These are phyloP conservation scores for Begonia masoniana DNA, from an alignment of 306 rosid genomes.

Conservation along the genomic window DNA sequence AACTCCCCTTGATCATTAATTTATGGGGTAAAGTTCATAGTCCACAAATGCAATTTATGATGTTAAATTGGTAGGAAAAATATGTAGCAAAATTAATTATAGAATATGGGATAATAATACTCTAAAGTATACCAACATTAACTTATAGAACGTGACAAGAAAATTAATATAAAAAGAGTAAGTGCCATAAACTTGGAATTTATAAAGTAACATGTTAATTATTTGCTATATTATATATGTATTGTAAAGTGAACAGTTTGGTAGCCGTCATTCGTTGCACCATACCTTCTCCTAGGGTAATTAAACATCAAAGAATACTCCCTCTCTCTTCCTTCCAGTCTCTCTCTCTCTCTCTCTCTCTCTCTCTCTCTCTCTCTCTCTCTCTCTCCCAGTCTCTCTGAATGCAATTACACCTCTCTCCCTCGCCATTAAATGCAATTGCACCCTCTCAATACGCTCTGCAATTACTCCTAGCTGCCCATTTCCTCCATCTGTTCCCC, in stretches of 20 bases:
- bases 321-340: constrained; percentile 5
- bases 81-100: no score
- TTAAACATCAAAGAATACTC: constrained; percentile 14
- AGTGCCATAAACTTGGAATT: not conserved
- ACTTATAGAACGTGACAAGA: no score
- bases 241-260: constrained; percentile 15
- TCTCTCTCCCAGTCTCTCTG: constrained; percentile 10
- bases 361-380: constrained; percentile 16
- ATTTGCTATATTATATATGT: no score
- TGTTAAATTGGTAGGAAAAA: no score
- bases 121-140: no score
- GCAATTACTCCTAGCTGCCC: constrained; percentile 82
- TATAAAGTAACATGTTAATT: not conserved
- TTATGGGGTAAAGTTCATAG: no score
- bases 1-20: no score
- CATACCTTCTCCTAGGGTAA: constrained; percentile 16
- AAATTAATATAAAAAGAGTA: no score
- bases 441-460: constrained; percentile 98
- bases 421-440: constrained; percentile 86
- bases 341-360: constrained; percentile 11
- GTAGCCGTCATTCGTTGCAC: constrained; percentile 61
- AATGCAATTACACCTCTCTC: constrained; percentile 59
- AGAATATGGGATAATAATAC: no score
- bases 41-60: no score
- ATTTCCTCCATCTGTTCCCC: constrained; percentile 37